Evolutionary conservation across 2,329 filamentous ascomycete genomes (phyloP), one percentile per base, ranked within the genome.

Genomic region (Phialophora tarda): DNA sequence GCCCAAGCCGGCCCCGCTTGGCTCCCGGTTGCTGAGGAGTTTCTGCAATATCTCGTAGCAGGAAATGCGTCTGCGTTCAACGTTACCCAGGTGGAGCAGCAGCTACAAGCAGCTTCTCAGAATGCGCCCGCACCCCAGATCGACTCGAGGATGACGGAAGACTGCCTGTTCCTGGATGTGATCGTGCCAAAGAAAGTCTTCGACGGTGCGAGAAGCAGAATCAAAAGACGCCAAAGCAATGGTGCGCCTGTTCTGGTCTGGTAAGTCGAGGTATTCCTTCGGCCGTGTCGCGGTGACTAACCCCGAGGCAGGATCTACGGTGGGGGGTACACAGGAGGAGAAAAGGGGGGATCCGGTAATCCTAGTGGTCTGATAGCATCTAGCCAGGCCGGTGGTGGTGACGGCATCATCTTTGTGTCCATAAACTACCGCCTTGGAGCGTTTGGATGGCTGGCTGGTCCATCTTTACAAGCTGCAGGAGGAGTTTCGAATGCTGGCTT

Each of bases 401-500:
- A 77, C 21, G 81, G 80, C 5, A 74, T 84, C 10, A 78, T 85
- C 24, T 81, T 78, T 66, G 82, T 85, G 3, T 73, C 80, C 3
- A 56, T 82, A n/a, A 84, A 84, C 70, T 83, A 83, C 61, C 56
- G 78, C 71, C 74, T 85, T 10, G 82, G 82, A 1, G 81, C 80
- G 3, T 81, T 84, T 71, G 83, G 83, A 4, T 85, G 77, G 76
- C 74, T 82, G 60, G 78, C 77, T 11, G 84, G 80, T 50, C 78
- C 79, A 23, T 81, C 75, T 26, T 76, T 83, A 53, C 77, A 80
- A 48, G 50, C 44, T 34, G 70, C 74, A 21, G 75, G 80, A 65
- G 83, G 82, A 3, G 78, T 77, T 3, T 76, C 82, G 2, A 86
- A 86, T 70, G 80, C 79, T 8, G 84, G 79, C 2, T 75, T 86